Evolutionary conservation across 2,329 filamentous ascomycete genomes (phyloP).

Genomic region (Tolypocladium sp.): DNA sequence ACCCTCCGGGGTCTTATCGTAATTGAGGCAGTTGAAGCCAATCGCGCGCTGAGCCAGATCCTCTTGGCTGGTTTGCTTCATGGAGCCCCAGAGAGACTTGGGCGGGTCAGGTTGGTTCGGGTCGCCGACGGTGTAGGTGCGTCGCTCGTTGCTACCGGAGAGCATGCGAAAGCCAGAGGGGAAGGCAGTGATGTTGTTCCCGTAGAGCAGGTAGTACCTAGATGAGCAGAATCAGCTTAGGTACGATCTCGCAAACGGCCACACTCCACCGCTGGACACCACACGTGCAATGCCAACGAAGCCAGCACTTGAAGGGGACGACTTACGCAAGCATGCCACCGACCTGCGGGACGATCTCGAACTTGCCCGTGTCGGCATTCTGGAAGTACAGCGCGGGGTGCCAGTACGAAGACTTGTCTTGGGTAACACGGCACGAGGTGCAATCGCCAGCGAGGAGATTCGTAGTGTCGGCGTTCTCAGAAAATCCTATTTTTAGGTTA

Average conservation of each 20-base stretch:
- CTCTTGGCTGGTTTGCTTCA: slow-evolving; percentile 55
- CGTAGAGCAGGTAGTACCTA: slow-evolving; percentile 77
- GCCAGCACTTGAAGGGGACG: neutral
- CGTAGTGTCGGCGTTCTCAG: slow-evolving; percentile 43
- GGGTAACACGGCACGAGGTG: slow-evolving; percentile 69
- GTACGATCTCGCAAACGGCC: too few species aligned
- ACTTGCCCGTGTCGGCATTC: slow-evolving; percentile 52
- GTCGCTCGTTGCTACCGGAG: slow-evolving; percentile 59
- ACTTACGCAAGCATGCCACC: slow-evolving; percentile 82
- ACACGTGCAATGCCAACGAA: neutral
- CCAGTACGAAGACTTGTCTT: slow-evolving; percentile 90
- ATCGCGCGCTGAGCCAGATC: slow-evolving; percentile 71
- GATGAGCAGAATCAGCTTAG: neutral
- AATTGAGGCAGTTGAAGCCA: slow-evolving; percentile 95
- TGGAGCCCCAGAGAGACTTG: slow-evolving; percentile 60
- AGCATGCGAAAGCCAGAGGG: slow-evolving; percentile 74
- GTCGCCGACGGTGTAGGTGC: slow-evolving; percentile 61
- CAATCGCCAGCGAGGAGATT: slow-evolving; percentile 55
- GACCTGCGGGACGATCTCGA: slow-evolving; percentile 61
- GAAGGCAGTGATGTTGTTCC: slow-evolving; percentile 60
- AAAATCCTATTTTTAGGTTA: slow-evolving; percentile 47
- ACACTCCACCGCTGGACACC: neutral
- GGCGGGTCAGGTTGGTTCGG: slow-evolving; percentile 53
- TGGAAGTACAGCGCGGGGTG: slow-evolving; percentile 71
- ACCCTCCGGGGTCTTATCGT: slow-evolving; percentile 53